phyloP scores from a whole-genome alignment of 306 rosid species.

The Trifolium repens region DNA sequence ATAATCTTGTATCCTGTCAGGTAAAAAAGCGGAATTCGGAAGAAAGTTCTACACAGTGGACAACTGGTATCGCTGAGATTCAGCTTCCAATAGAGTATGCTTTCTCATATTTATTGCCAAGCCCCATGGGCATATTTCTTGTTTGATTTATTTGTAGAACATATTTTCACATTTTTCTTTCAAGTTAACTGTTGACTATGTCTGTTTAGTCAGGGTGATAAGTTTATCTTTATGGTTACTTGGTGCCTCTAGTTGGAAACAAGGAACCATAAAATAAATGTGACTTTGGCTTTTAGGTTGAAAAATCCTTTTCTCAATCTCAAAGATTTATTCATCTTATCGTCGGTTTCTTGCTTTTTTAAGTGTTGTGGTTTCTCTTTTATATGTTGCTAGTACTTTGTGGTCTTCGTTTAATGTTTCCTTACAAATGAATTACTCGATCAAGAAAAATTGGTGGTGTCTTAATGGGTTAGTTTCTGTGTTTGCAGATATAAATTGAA shows the following conservation, averaged over 20 bases:
- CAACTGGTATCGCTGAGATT: slow-evolving; percentile 97
- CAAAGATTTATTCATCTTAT: slow-evolving; percentile 11
- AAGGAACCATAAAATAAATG: neutral
- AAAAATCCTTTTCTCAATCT: neutral
- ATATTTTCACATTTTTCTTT: neutral
- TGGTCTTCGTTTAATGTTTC: slow-evolving; percentile 10
- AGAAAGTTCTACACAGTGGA: slow-evolving; percentile 99
- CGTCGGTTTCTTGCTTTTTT: slow-evolving; percentile 18
- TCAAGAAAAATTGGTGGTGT: slow-evolving; percentile 13
- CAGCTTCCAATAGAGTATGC: slow-evolving; percentile 98
- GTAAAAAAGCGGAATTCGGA: slow-evolving; percentile 90
- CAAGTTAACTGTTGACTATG: slow-evolving; percentile 6
- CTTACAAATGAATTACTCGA: neutral
- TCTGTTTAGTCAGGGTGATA: slow-evolving; percentile 12
- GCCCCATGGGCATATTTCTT: neutral
- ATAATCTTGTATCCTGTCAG: slow-evolving; percentile 49
- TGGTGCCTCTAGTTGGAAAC: slow-evolving; percentile 21
- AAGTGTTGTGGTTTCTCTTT: neutral
- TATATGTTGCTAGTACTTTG: slow-evolving; percentile 20
- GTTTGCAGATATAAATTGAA: slow-evolving; percentile 76
- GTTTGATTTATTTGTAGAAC: slow-evolving; percentile 22
- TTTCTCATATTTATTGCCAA: slow-evolving; percentile 20
- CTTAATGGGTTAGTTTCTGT: slow-evolving; percentile 33
- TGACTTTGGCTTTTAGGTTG: slow-evolving; percentile 1
- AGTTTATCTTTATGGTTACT: slow-evolving; percentile 8